Percentiles rank a stretch among this genome's conserved stretches.
Evolutionary conservation across 2,329 filamentous ascomycete species (phyloP).

Genomic region (Colletotrichum paranaense): DNA sequence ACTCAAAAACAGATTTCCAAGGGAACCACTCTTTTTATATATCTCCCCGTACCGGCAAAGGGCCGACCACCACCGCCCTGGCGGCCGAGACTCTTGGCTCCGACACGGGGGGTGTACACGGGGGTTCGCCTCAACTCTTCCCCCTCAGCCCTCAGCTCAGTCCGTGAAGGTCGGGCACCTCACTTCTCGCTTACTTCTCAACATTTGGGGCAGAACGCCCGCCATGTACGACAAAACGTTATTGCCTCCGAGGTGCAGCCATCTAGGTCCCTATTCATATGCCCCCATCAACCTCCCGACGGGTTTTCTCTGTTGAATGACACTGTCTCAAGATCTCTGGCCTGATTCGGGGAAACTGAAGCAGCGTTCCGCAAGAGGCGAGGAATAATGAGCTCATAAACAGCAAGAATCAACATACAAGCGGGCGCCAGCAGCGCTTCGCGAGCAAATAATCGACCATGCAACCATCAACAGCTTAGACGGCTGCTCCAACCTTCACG

Average conservation of each 20-base stretch:
- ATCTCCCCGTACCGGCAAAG: constrained; percentile 7
- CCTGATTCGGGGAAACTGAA: not conserved
- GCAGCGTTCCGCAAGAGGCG: not conserved
- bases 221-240: constrained; percentile 12
- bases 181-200: not conserved
- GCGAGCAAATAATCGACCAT: constrained; percentile 5
- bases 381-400: constrained; percentile 11
- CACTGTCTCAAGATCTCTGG: not conserved
- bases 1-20: not conserved
- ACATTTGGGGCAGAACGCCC: constrained; percentile 7
- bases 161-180: too few relatives aligned
- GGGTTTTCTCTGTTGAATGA: not conserved
- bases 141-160: constrained; percentile 1
- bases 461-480: constrained; percentile 6
- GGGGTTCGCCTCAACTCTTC: constrained; percentile 15
- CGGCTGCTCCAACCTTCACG: not conserved
- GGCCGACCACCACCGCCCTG: constrained; percentile 21
- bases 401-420: constrained; percentile 22
- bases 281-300: not conserved
- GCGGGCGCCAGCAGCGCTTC: constrained; percentile 32
- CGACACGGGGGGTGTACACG: constrained; percentile 20
- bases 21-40: not conserved
- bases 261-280: not conserved
- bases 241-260: constrained; percentile 1
- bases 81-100: constrained; percentile 31